Base-by-base conservation (phyloP, 345 rosid species). In the Anacardium occidentale region DNA sequence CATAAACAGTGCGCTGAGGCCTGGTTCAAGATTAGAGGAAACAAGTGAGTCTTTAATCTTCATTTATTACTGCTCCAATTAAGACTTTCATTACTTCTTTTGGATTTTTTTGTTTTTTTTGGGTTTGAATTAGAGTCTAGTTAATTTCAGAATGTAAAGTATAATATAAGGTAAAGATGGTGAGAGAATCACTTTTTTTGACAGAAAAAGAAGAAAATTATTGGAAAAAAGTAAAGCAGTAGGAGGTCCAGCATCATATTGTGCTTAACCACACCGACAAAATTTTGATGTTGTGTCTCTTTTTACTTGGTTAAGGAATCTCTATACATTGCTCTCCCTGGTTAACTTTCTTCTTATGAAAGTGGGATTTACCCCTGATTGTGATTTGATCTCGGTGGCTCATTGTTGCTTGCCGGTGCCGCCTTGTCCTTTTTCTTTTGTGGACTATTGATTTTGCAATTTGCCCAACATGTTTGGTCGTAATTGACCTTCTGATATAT, bases 21-120 rank as follows among this genome's bases (percentile, higher is more conserved):
- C 62, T 95, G 99, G 99, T 92, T 95, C 87, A 91, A 90, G 85
- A 95, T 95, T 77, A 95, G 76, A 79, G 98, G 99, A 78, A 91
- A 92, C 81, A 88, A 82, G 99, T 93, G 70, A 84, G 90, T 84
- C 3, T 37, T 37, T 37, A 37, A 37, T 37, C 7, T 37, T 37
- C 40, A 37, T 37, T 37, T 37, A 37, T 37, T 5, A 37, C 40
- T 37, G 40, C 1, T 37, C 40, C 1, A 37, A 37, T 37, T 6
- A 37, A 25, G 52, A 59, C 11, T 57, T 34, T 76, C 17, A 48
- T 48, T 48, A 48, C 53, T 48, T 17, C 5, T 48, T 48, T 48
- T 17, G 53, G 53, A 48, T 1, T 29, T 29, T 29, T 29, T 29
- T 1, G 32, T n/a, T 32, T 32, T 32, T 37, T 60, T 64, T 24